phyloP scores from a whole-genome alignment of 1,139 yeast genomes.

The Suhomyces chickasaworum region DNA sequence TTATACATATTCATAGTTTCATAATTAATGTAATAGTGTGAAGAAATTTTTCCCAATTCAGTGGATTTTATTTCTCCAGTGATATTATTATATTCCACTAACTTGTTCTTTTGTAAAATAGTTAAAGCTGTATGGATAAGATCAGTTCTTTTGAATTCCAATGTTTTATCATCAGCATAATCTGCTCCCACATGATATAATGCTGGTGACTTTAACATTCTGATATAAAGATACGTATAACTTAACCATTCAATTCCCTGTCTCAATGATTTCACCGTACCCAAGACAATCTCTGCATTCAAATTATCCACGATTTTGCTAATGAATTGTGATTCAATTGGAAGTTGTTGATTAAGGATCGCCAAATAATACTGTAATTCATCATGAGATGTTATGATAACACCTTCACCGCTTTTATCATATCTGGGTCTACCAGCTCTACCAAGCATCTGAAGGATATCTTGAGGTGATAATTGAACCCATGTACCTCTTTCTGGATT shows the following conservation, averaged over 20 bases:
- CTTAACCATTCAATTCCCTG: constrained; percentile 83
- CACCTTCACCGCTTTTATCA: constrained; percentile 91
- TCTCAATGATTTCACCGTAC: constrained; percentile 58
- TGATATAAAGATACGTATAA: constrained; percentile 73
- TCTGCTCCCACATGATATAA: constrained; percentile 76
- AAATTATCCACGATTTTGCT: constrained; percentile 68
- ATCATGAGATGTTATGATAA: constrained; percentile 83
- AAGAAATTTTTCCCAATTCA: constrained; percentile 81
- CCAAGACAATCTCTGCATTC: constrained; percentile 86
- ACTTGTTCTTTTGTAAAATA: constrained; percentile 53
- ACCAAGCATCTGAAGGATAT: constrained; percentile 92
- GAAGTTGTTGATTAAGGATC: constrained; percentile 82
- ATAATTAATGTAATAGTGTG: constrained; percentile 81
- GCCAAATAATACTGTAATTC: constrained; percentile 90
- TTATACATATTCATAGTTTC: constrained; percentile 69
- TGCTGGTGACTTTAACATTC: constrained; percentile 76
- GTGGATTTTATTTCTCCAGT: constrained; percentile 57
- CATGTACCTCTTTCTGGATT: constrained; percentile 88
- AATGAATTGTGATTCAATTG: constrained; percentile 88
- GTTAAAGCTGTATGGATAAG: constrained; percentile 76
- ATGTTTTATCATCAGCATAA: constrained; percentile 37
- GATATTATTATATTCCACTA: constrained; percentile 58
- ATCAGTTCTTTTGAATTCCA: constrained; percentile 60
- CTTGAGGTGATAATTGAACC: constrained; percentile 91
- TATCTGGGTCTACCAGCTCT: constrained; percentile 97